Conservation (phyloP, 257 asterid species). For the Solanum habrochaites region DNA sequence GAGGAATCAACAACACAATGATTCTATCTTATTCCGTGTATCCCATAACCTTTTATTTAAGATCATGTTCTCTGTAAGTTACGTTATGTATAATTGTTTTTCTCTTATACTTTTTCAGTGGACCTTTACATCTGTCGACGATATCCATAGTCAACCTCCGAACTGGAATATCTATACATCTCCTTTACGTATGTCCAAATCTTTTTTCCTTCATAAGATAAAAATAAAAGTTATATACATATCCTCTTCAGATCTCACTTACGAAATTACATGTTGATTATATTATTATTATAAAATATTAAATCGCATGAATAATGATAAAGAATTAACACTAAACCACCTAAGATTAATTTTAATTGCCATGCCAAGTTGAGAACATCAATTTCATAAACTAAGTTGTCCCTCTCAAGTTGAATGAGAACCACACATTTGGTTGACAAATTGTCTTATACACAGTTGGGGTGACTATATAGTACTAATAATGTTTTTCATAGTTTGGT, state of each 20-base stretch:
- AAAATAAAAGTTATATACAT: not conserved
- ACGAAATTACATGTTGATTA: not conserved
- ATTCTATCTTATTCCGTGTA: not conserved
- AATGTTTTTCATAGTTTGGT: not conserved
- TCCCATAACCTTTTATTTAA: not conserved
- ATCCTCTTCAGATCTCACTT: not conserved
- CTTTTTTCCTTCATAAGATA: not conserved
- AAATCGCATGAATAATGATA: not conserved
- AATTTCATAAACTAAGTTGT: not conserved
- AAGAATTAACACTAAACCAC: not conserved
- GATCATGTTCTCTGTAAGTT: accelerated
- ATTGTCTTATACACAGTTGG: not conserved
- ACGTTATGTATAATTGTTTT: accelerated
- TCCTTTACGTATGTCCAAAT: not conserved
- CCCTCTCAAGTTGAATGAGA: not conserved
- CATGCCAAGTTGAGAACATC: not conserved
- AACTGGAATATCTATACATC: not conserved
- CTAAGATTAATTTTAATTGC: not conserved
- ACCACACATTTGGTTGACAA: not conserved
- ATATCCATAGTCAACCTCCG: not conserved
- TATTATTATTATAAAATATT: not conserved
- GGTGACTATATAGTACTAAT: not conserved
- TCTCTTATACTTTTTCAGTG: too few species aligned
- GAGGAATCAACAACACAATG: not conserved
- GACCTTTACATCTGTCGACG: not conserved